These are phyloP conservation scores for Pinus albicaulis DNA, from an alignment of 75 land plant genomes.

Conservation along the genomic window DNA sequence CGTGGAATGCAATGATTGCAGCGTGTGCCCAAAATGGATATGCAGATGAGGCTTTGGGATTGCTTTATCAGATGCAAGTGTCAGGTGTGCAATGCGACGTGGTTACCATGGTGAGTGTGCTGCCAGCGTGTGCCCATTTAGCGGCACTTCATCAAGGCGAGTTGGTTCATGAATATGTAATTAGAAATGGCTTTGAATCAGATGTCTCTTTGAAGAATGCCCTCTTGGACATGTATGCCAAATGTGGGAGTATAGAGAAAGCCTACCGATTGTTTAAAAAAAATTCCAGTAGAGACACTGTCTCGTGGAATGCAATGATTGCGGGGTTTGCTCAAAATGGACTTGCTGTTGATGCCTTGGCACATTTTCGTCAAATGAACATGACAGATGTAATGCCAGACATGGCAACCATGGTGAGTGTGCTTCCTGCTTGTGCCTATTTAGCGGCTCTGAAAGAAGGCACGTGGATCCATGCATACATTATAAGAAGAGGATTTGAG, in stretches of 20 bases:
- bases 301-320: slow-evolving; percentile 29
- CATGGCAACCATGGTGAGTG: slow-evolving; percentile 14
- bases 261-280: slow-evolving; percentile 14
- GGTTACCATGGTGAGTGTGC: slow-evolving; percentile 7
- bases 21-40: slow-evolving; percentile 13
- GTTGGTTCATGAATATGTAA: slow-evolving; percentile 7
- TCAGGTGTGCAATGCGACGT: slow-evolving; percentile 5
- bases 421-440: slow-evolving; percentile 42
- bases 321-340: slow-evolving; percentile 12
- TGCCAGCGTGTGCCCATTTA: slow-evolving; percentile 11
- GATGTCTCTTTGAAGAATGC: slow-evolving; percentile 9
- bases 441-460: slow-evolving; percentile 22
- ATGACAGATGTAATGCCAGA: slow-evolving; percentile 13
- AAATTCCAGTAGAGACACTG: slow-evolving; percentile 4
- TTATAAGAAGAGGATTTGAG: slow-evolving; percentile 37
- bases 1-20: slow-evolving; percentile 19
- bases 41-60: slow-evolving; percentile 9
- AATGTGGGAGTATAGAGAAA: slow-evolving; percentile 19
- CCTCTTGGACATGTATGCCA: slow-evolving; percentile 30
- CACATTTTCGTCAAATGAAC: slow-evolving; percentile 14
- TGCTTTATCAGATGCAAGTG: slow-evolving; percentile 14
- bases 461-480: slow-evolving; percentile 35
- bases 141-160: slow-evolving; percentile 10
- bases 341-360: slow-evolving; percentile 27
- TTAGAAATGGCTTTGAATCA: not conserved